phyloP scores from a whole-genome alignment of 768 basidiomycete species.

The Phaffia australis region DNA sequence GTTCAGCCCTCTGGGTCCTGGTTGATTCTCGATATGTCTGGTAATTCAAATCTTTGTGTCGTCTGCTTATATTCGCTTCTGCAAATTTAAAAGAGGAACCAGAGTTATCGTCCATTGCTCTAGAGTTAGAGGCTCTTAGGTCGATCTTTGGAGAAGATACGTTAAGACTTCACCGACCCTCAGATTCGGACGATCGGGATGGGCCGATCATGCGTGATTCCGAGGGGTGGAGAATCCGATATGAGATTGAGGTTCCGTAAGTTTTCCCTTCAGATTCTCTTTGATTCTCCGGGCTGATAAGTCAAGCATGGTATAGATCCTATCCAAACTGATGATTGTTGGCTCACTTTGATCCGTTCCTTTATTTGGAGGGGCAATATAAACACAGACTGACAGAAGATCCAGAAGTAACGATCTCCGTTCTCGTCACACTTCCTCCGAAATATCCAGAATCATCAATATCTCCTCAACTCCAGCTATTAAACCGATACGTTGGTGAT shows the following conservation, averaged over 20 bases:
- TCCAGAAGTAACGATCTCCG: constrained; percentile 39
- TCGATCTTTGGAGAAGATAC: constrained; percentile 21
- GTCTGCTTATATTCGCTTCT: too few relatives aligned
- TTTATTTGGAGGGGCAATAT: not conserved
- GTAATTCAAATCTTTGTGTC: too few relatives aligned
- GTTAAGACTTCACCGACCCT: constrained; percentile 14
- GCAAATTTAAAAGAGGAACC: not conserved
- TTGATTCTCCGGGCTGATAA: too few relatives aligned
- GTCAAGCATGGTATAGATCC: not conserved
- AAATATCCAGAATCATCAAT: constrained; percentile 51
- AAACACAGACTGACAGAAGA: constrained; percentile 17
- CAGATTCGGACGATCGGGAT: not conserved
- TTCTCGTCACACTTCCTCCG: constrained; percentile 41
- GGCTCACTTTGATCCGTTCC: not conserved
- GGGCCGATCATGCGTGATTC: not conserved
- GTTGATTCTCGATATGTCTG: too few relatives aligned
- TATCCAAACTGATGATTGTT: not conserved
- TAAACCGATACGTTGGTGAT: constrained; percentile 70
- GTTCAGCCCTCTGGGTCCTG: too few relatives aligned
- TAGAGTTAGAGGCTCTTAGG: constrained; percentile 24
- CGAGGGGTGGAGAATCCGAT: constrained; percentile 7
- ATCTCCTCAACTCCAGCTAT: constrained; percentile 71
- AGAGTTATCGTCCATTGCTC: constrained; percentile 3
- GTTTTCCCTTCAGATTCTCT: constrained; percentile 1
- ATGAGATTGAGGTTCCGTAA: constrained; percentile 18